Evolutionary conservation across 495 filamentous ascomycete genomes (phyloP), one percentile per base, ranked within the genome.

Genomic region (Daldinia bambusicola): DNA sequence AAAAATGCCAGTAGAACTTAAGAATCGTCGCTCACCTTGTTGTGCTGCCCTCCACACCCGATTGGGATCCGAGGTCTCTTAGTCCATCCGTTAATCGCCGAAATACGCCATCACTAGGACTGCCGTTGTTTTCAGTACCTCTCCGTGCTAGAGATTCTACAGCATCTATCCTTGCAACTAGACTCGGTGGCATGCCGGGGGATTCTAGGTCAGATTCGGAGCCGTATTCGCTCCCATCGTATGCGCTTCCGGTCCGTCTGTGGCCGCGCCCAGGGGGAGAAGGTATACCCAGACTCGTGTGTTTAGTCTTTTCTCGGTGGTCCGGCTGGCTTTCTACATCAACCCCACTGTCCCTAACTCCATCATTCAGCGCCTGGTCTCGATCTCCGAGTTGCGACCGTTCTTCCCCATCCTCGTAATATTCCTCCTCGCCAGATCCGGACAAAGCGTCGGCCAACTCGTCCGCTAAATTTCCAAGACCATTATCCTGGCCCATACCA

Each of bases 381-480:
- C 69, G 55, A 9, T 65, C 64, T 20, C 32, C 56, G 20, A 57
- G 31, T 41, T 26, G 59, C 14, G 60, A 56, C 6, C 38, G 80
- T n/a, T 83, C 81, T 9, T 77, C 77, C 3, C 82, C 85, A 8
- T 90, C 89, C 48, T 90, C 89, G 51, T 89, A 84, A 62, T 88
- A 89, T 80, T 88, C 85, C 22, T 84, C 84, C 31, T 86, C 84
- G 13, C 75, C 77, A 22, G 76, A 79, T 55, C 86, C 86, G 13
- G 84, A 88, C 68, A 87, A 85, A 9, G 84, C 84, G 61, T 87
- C 89, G 14, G 87, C 89, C 30, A 91, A 80, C 72, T 95, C 92
- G 70, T 97, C 93, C 12, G 94, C 93, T 16, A 98, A 81, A 69
- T 91, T 96, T 37, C 93, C 93, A 18, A 95, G 80, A 0, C 92